Evolutionary conservation across 129 eudicot species (phyloP).

Genomic region (Daucus carota): DNA sequence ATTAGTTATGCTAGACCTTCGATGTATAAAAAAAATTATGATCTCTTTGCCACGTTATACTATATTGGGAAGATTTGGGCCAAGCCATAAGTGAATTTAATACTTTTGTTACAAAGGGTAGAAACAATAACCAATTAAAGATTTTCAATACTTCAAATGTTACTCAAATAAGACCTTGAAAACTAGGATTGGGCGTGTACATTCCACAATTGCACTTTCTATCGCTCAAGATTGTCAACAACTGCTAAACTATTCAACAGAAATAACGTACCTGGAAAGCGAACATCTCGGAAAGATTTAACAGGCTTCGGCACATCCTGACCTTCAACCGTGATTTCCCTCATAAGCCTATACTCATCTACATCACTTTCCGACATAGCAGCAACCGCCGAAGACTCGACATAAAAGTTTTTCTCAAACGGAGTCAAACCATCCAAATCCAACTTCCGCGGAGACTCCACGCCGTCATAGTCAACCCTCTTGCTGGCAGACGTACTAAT

Average conservation of each 20-base stretch:
- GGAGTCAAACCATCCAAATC: constrained; percentile 88
- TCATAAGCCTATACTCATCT: constrained; percentile 59
- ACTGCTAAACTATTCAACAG: not conserved
- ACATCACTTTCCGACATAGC: constrained; percentile 81
- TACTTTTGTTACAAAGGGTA: not conserved
- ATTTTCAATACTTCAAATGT: not conserved
- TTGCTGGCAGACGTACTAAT: constrained; percentile 46
- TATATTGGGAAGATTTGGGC: not conserved
- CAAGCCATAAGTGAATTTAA: not conserved
- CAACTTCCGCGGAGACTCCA: constrained; percentile 50
- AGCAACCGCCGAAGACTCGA: constrained; percentile 66
- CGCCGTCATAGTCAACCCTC: constrained; percentile 40
- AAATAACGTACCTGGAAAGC: constrained; percentile 75
- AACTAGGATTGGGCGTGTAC: not conserved
- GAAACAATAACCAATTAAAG: not conserved
- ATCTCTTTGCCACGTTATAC: not conserved
- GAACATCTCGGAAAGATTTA: constrained; percentile 57
- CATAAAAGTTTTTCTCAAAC: constrained; percentile 89
- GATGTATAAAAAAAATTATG: not conserved
- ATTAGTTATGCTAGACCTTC: not conserved
- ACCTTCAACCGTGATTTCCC: constrained; percentile 96
- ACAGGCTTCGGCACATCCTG: constrained; percentile 96
- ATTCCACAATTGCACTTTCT: not conserved
- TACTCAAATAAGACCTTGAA: not conserved
- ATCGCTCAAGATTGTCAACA: not conserved